Evolutionary conservation across 257 asterid genomes (phyloP).

Genomic region (Capsicum chinense): DNA sequence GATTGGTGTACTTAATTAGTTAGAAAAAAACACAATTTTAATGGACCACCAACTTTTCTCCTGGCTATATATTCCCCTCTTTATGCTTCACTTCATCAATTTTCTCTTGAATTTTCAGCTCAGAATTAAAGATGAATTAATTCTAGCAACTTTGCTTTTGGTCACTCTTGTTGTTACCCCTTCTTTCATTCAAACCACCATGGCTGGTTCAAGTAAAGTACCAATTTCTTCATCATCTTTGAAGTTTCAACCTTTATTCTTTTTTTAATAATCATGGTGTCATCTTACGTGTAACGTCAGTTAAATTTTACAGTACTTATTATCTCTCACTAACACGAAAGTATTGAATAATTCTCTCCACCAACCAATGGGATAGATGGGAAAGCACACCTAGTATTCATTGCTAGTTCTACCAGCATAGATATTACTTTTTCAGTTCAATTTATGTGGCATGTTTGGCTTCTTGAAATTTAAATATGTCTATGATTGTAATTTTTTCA

Average conservation of each 20-base stretch:
- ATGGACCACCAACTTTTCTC: constrained; percentile 19
- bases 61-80: constrained; percentile 19
- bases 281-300: not conserved
- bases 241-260: not conserved
- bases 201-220: constrained; percentile 50
- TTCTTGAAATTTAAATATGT: too few species aligned
- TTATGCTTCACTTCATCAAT: not conserved
- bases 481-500: too few species aligned
- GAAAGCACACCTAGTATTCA: too few species aligned
- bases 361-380: too few species aligned
- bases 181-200: constrained; percentile 44
- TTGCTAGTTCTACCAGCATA: too few species aligned
- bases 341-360: too few species aligned
- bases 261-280: not conserved
- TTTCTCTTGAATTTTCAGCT: not conserved
- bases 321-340: too few species aligned
- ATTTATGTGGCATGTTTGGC: too few species aligned
- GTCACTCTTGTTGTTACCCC: constrained; percentile 47
- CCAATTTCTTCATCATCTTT: not conserved
- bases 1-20: not conserved
- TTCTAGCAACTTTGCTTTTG: constrained; percentile 38
- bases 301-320: too few species aligned
- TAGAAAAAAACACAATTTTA: not conserved
- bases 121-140: constrained; percentile 35
- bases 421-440: too few species aligned